Evolutionary conservation across 1,284 basidiomycete genomes (phyloP).

Genomic region (Boletellus deceptivus): DNA sequence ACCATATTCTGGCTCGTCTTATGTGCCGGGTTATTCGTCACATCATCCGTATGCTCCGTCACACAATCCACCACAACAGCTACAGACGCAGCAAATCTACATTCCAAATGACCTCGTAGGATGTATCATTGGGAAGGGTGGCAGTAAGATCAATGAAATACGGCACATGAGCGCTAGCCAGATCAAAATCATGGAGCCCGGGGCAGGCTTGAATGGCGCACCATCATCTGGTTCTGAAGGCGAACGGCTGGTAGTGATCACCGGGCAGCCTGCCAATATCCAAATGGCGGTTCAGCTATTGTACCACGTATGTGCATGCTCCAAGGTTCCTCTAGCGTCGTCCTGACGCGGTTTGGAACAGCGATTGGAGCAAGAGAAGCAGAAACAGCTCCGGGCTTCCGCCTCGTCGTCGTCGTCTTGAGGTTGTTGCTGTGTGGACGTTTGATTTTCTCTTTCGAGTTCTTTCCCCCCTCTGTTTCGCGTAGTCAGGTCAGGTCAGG

Average conservation of each 20-base stretch:
- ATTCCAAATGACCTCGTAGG: conserved; percentile 98
- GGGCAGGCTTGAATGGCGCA: conserved; percentile 69
- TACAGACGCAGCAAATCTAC: conserved; percentile 97
- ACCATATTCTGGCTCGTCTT: conserved; percentile 61
- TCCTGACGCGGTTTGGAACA: conserved; percentile 32
- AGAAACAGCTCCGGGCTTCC: conserved; percentile 67
- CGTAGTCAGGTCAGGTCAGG: conserved; percentile 6
- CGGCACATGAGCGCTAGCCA: conserved; percentile 91
- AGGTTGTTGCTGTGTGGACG: conserved; percentile 7
- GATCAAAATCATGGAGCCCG: conserved; percentile 99
- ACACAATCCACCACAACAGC: conserved; percentile 49
- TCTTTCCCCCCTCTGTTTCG: neutral
- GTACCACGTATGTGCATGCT: conserved; percentile 69
- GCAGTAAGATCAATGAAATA: conserved; percentile 99
- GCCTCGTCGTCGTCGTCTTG: conserved; percentile 32
- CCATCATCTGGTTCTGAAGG: conserved; percentile 71
- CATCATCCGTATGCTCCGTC: conserved; percentile 46
- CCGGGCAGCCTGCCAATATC: conserved; percentile 91
- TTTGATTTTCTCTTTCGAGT: neutral
- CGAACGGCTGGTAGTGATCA: conserved; percentile 91
- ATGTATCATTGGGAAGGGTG: conserved; percentile 98
- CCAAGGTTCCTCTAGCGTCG: conserved; percentile 1
- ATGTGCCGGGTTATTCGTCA: conserved; percentile 59
- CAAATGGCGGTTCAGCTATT: conserved; percentile 95
- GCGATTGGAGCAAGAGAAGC: conserved; percentile 87